Percentiles rank a stretch among this genome's conserved stretches.
Evolutionary conservation across 345 rosid species (phyloP).

Genomic region (Euphorbia lathyris): DNA sequence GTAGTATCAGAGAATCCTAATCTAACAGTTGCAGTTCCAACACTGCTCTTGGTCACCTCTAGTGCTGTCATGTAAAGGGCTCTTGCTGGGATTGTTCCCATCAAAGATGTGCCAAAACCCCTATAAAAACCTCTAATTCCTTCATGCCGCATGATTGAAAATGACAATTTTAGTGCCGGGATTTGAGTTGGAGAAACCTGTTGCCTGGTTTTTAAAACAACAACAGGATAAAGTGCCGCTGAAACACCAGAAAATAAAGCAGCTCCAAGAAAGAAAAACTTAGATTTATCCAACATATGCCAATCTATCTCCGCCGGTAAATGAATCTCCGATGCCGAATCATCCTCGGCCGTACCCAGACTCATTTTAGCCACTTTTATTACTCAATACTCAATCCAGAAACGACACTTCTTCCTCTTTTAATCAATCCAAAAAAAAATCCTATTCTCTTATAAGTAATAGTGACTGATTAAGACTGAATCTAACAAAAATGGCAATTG

Average conservation of each 20-base stretch:
- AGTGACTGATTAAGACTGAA: too few relatives aligned
- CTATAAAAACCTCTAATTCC: constrained; percentile 78
- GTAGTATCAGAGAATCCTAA: constrained; percentile 72
- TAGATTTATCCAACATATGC: constrained; percentile 96
- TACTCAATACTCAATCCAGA: not conserved
- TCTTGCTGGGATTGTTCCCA: constrained; percentile 91
- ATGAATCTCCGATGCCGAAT: constrained; percentile 67
- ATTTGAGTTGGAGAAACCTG: constrained; percentile 59
- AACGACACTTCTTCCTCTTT: not conserved
- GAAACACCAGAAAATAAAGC: constrained; percentile 90
- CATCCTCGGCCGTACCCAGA: constrained; percentile 71
- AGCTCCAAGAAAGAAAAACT: constrained; percentile 82
- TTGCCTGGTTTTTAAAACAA: constrained; percentile 81
- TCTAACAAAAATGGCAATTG: not conserved
- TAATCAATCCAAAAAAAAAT: not conserved
- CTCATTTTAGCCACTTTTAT: constrained; percentile 76
- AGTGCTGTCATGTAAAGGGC: constrained; percentile 89
- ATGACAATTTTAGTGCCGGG: constrained; percentile 59
- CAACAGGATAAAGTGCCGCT: constrained; percentile 78
- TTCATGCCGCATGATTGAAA: constrained; percentile 58
- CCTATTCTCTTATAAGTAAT: too few relatives aligned
- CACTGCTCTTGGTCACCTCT: constrained; percentile 79
- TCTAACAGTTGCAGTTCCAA: constrained; percentile 62
- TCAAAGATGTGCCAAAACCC: constrained; percentile 83
- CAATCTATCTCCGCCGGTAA: constrained; percentile 86